Conservation (phyloP, 2,329 filamentous ascomycete species). For the Fusarium coffeatum region DNA sequence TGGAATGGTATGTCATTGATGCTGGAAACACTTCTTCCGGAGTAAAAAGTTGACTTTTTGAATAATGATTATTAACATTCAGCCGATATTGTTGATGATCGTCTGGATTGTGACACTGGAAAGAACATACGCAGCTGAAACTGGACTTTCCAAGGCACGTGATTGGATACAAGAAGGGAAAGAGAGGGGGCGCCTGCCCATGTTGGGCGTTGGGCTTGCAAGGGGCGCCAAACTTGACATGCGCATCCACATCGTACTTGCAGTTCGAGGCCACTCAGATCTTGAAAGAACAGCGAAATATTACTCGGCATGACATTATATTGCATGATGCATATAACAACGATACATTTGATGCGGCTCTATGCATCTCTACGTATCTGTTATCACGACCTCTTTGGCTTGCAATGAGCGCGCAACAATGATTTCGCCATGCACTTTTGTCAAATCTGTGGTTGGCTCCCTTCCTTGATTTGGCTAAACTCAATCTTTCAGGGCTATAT, state of each 20-base stretch:
- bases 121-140: constrained; percentile 43
- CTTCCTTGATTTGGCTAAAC: neutral
- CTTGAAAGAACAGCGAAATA: constrained; percentile 23
- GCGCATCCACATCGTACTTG: constrained; percentile 6
- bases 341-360: neutral
- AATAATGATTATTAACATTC: constrained; percentile 10
- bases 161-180: constrained; percentile 31
- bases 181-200: constrained; percentile 33
- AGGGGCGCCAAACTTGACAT: constrained; percentile 37
- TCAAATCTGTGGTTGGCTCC: neutral
- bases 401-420: neutral
- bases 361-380: neutral
- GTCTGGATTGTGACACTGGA: constrained; percentile 30
- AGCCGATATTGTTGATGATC: constrained; percentile 20
- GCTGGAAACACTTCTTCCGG: constrained; percentile 3
- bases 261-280: constrained; percentile 25
- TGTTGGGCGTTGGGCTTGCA: constrained; percentile 28
- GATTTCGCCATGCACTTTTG: constrained; percentile 9
- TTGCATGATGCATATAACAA: constrained; percentile 11
- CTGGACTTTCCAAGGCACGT: constrained; percentile 14
- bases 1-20: constrained; percentile 18
- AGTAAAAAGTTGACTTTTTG: constrained; percentile 1
- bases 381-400: neutral
- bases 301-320: constrained; percentile 6
- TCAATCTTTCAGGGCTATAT: neutral